Conservation (phyloP, 768 basidiomycete species). For the Gelatoporia subvermispora region DNA sequence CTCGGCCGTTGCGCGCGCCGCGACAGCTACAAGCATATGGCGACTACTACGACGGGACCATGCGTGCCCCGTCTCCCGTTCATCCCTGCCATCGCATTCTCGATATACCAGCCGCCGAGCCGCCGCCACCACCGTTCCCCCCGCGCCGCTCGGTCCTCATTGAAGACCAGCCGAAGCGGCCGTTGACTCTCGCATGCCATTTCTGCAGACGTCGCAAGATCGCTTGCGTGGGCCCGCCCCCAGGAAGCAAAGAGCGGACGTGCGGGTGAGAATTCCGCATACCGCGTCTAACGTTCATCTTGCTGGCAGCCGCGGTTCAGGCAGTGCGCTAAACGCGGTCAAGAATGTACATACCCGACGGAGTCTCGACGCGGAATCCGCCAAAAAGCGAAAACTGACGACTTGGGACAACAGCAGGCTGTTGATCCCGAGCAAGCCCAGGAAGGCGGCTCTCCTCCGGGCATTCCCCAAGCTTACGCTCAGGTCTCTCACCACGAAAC, state of each 20-base stretch:
- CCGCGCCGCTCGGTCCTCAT: conserved; percentile 14
- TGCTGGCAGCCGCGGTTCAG: conserved; percentile 31
- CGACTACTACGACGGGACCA: too few species aligned
- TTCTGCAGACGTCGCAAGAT: conserved; percentile 38
- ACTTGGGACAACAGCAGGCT: too few species aligned
- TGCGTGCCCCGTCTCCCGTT: neutral
- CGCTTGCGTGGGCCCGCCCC: conserved; percentile 30
- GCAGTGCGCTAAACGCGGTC: conserved; percentile 66
- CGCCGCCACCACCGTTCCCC: conserved; percentile 11
- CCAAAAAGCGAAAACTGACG: conserved; percentile 1
- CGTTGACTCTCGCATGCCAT: conserved; percentile 33
- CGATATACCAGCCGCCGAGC: conserved; percentile 11
- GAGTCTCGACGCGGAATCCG: conserved; percentile 59
- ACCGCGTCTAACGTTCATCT: too few species aligned
- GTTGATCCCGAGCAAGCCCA: too few species aligned
- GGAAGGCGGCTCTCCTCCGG: too few species aligned
- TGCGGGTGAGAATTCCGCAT: conserved; percentile 27
- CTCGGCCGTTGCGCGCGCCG: too few species aligned
- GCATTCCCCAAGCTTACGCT: too few species aligned
- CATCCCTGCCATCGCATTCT: conserved; percentile 5
- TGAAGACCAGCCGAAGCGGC: conserved; percentile 30
- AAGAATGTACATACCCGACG: conserved; percentile 66
- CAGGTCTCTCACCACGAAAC: too few species aligned
- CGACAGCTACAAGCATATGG: too few species aligned
- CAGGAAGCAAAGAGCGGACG: conserved; percentile 25